These are phyloP conservation scores for Hemileccinum impolitum DNA, from an alignment of 768 basidiomycete species.

Conservation along the genomic window DNA sequence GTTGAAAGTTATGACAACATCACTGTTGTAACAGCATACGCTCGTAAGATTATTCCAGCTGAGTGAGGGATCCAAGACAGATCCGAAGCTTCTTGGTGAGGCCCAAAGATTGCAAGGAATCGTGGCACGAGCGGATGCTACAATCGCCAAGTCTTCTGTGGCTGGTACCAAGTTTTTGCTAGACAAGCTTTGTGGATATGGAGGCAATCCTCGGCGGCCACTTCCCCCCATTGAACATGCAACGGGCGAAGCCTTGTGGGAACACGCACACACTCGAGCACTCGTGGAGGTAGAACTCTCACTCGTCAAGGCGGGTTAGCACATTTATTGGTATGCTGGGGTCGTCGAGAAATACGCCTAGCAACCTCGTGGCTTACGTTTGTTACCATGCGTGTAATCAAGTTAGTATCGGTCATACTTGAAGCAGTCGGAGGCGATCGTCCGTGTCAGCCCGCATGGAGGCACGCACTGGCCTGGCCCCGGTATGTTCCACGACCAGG, in stretches of 20 bases:
- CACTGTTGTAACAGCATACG: conserved; percentile 43
- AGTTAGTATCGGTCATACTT: background rate
- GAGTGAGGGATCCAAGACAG: conserved; percentile 51
- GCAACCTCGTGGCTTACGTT: too few relatives aligned
- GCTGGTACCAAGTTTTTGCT: conserved; percentile 82
- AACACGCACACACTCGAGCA: conserved; percentile 68
- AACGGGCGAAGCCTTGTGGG: conserved; percentile 62
- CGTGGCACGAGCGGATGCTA: conserved; percentile 75
- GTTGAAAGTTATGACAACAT: background rate
- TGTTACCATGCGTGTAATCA: background rate
- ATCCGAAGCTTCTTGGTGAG: conserved; percentile 57
- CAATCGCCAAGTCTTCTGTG: conserved; percentile 73
- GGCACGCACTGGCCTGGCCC: background rate
- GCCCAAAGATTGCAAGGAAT: conserved; percentile 78
- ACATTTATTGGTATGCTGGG: background rate
- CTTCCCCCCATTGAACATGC: conserved; percentile 60
- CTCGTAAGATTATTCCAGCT: conserved; percentile 60
- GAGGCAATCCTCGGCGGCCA: conserved; percentile 75
- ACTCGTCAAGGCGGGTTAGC: conserved; percentile 37
- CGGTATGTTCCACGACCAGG: background rate
- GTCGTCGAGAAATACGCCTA: background rate
- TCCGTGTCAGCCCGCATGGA: background rate
- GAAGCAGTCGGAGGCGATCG: background rate
- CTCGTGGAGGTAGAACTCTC: conserved; percentile 62
- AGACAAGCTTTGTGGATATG: conserved; percentile 75